Evolutionary conservation across 2,329 filamentous ascomycete species (phyloP).

Genomic region (Aspergillus brunneoviolaceus): DNA sequence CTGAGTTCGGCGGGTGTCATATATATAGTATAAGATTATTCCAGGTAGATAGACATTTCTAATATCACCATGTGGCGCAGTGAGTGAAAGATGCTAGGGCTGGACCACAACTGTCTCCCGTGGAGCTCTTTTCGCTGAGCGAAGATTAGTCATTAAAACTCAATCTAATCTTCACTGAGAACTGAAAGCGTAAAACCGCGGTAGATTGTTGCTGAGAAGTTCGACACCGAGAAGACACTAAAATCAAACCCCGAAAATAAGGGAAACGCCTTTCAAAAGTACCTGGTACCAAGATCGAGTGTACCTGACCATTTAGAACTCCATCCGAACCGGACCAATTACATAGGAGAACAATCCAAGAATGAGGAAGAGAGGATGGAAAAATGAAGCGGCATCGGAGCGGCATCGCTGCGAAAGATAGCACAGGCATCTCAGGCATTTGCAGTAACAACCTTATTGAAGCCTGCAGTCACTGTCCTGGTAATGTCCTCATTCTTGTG

Average conservation of each 20-base stretch:
- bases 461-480: constrained; percentile 45
- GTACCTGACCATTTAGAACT: background rate
- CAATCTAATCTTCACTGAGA: no score
- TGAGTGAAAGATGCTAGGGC: background rate
- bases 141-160: no score
- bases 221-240: background rate
- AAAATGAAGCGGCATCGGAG: background rate
- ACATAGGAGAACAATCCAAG: background rate
- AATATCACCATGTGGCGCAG: background rate
- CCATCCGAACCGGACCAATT: background rate
- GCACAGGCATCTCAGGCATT: constrained; percentile 48
- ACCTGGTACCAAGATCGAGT: background rate
- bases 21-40: background rate
- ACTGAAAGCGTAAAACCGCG: background rate
- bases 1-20: background rate
- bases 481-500: constrained; percentile 59
- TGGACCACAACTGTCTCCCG: background rate
- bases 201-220: background rate
- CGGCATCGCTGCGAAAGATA: background rate
- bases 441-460: constrained; percentile 65
- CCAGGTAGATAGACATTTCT: background rate
- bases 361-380: background rate
- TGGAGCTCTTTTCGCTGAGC: background rate
- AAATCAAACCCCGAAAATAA: background rate
- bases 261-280: background rate